These are phyloP conservation scores for Plantago ovata DNA, from an alignment of 257 asterid genomes.

Conservation along the genomic window DNA sequence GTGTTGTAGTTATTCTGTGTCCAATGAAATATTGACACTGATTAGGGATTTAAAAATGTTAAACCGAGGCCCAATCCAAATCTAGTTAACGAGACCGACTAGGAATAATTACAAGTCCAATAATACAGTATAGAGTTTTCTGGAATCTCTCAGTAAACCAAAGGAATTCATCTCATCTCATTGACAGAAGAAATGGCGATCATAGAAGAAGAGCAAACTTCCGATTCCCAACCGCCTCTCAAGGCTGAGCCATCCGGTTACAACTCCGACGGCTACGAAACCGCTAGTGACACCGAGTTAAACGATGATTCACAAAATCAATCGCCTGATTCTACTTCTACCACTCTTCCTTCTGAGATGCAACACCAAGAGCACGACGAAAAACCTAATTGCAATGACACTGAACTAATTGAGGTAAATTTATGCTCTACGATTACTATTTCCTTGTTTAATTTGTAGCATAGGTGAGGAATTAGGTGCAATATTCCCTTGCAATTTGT, in stretches of 20 bases:
- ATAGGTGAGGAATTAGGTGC: background rate
- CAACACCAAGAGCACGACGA: constrained; percentile 28
- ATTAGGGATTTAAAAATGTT: too few species aligned
- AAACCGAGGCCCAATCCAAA: too few species aligned
- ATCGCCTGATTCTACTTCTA: constrained; percentile 17
- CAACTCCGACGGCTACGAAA: constrained; percentile 77
- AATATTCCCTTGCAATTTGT: too few species aligned
- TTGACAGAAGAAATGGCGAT: constrained; percentile 9
- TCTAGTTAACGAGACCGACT: too few species aligned
- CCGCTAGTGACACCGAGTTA: constrained; percentile 93
- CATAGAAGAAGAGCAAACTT: constrained; percentile 11
- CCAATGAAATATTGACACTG: too few species aligned
- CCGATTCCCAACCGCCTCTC: constrained; percentile 27
- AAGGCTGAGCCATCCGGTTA: constrained; percentile 32
- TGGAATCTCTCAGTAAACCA: too few species aligned
- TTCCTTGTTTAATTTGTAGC: background rate
- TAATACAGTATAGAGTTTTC: too few species aligned
- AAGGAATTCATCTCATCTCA: background rate
- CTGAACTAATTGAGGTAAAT: constrained; percentile 35
- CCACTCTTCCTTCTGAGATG: constrained; percentile 1
- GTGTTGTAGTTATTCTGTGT: too few species aligned
- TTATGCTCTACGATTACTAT: background rate
- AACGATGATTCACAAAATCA: constrained; percentile 33
- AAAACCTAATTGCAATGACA: constrained; percentile 17
- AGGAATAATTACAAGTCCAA: too few species aligned